Conservation (phyloP, 2,329 filamentous ascomycete species). For the Xylaria sp. region DNA sequence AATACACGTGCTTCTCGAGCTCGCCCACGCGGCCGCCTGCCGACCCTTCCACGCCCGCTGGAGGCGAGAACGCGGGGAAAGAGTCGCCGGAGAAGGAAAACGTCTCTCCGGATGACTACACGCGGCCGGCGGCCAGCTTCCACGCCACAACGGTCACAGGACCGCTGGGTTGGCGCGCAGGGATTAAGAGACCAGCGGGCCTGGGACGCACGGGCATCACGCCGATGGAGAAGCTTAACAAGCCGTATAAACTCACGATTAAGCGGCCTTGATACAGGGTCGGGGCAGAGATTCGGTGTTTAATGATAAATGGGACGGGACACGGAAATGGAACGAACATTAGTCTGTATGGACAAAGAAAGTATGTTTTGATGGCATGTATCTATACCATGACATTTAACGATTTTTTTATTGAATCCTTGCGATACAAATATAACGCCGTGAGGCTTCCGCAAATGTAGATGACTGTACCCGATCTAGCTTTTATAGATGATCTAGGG, state of each 20-base stretch:
- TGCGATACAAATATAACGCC: conserved; percentile 14
- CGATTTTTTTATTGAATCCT: conserved; percentile 5
- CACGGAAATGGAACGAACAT: background rate
- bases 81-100: conserved; percentile 44
- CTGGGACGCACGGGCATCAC: conserved; percentile 56
- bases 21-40: conserved; percentile 53
- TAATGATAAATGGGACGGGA: background rate
- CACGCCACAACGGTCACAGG: conserved; percentile 62
- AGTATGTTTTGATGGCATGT: conserved; percentile 10
- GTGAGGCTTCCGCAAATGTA: conserved; percentile 17
- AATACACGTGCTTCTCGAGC: conserved; percentile 69
- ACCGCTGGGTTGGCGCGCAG: conserved; percentile 48
- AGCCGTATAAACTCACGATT: conserved; percentile 68
- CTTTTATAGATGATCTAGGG: conserved; percentile 15
- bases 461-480: conserved; percentile 22
- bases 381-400: conserved; percentile 7
- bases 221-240: conserved; percentile 61
- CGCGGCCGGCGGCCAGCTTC: conserved; percentile 56
- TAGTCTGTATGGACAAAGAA: background rate
- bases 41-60: background rate
- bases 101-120: conserved; percentile 49
- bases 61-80: conserved; percentile 17
- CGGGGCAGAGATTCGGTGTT: background rate
- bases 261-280: conserved; percentile 49
- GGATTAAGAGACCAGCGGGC: conserved; percentile 57